Percentiles rank a stretch among this genome's conserved stretches.
These are phyloP conservation scores for Sphagnum fallax DNA, from an alignment of 228 moss, liverwort and hornwort genomes.

Conservation along the genomic window DNA sequence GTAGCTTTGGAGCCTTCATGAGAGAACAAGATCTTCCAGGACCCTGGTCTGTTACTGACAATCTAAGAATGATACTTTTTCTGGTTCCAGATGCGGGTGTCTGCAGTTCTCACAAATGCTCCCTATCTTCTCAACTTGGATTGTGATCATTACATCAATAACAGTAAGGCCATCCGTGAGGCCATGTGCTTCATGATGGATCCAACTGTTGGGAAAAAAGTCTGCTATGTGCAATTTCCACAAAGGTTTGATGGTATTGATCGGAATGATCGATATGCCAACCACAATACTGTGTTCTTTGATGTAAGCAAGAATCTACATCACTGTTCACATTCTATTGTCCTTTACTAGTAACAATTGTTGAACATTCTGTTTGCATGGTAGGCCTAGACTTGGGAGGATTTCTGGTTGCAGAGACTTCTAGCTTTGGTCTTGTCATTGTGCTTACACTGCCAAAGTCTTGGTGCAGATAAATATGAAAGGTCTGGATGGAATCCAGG, in stretches of 20 bases:
- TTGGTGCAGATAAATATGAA: constrained; percentile 74
- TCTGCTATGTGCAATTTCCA: constrained; percentile 69
- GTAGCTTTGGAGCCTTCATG: too few relatives aligned
- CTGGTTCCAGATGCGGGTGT: constrained; percentile 45
- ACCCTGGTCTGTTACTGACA: too few relatives aligned
- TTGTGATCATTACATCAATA: constrained; percentile 86
- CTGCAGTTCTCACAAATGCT: constrained; percentile 68
- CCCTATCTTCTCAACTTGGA: constrained; percentile 79
- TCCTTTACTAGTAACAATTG: not conserved
- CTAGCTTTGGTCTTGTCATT: too few relatives aligned
- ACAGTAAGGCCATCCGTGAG: constrained; percentile 65
- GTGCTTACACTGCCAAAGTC: not conserved
- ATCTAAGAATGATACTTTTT: not conserved
- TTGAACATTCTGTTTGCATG: not conserved
- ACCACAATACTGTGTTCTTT: constrained; percentile 73
- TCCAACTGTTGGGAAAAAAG: constrained; percentile 35
- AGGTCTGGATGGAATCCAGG: constrained; percentile 77
- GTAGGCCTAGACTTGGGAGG: too few relatives aligned
- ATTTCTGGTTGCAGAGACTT: too few relatives aligned
- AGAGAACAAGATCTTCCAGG: too few relatives aligned
- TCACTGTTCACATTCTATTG: not conserved
- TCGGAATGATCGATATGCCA: constrained; percentile 66
- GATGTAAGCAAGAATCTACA: constrained; percentile 26
- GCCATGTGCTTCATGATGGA: constrained; percentile 77
- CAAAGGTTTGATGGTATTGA: constrained; percentile 80